Evolutionary conservation across 1,284 basidiomycete genomes (phyloP), one percentile per base, ranked within the genome.

Genomic region (Schizophyllum commune): DNA sequence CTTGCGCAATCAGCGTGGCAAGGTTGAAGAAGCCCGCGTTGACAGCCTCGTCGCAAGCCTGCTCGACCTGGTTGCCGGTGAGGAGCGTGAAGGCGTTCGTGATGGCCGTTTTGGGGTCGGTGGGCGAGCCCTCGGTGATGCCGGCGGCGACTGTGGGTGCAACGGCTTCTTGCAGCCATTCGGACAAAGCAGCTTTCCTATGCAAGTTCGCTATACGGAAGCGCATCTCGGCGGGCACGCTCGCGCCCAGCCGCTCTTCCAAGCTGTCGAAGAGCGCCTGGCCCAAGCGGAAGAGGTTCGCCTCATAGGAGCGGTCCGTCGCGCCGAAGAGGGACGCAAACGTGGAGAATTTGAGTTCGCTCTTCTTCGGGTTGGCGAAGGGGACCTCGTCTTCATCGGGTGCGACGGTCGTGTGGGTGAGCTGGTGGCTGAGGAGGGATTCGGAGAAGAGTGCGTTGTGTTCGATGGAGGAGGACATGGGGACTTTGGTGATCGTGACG

Each of bases 1-100:
- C 85, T 72, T 99, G 96, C 5, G 94, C 85, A 56, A 99, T 82
- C n/a, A 99, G 81, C 1, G 94, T 95, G 0, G 96, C 92, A 4
- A 99, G 83, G 65, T 93, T 92, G 67, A 93, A 74, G 68, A 93
- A 92, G 7, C 89, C 88, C 6, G 83, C 84, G 59, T 92, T 88
- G 62, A 90, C 76, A 0, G 95, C 91, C 5, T 81, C 79, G 60
- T 90, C 82, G 66, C 88, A 89, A 1, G 97, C 96, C 51, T 88
- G 85, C 66, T 91, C 88, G 9, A 96, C 76, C 68, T 98, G 93
- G 72, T 98, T 85, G 1, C 95, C 96, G 0, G 90, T 91, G 1
- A 99, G 82, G 61, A 91, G 82, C 2, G 86, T 81, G 73, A 96
- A 98, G 21, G 91, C 78, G 19, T 79, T 71, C n/a, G 73, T 67